Conservation (phyloP, 345 rosid species). For the Sisymbrium altissimum region DNA sequence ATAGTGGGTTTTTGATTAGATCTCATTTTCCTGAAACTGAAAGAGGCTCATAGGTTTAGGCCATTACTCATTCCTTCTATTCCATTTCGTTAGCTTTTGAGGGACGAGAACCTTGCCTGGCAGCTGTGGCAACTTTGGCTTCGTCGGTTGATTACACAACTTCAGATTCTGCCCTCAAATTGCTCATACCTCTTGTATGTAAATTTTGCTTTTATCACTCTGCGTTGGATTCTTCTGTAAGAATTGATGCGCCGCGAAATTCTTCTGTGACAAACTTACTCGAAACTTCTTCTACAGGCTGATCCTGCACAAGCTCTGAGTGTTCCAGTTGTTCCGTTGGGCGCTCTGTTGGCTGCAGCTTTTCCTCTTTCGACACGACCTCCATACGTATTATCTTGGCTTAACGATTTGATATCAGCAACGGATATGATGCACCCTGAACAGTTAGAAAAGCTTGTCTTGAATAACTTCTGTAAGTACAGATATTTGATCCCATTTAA, state of each 20-base stretch:
- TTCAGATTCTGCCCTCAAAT: conserved; percentile 76
- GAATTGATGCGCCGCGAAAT: background rate
- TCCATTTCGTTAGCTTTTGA: conserved; percentile 55
- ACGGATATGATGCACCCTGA: conserved; percentile 98
- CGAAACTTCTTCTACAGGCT: conserved; percentile 53
- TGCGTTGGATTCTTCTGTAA: conserved; percentile 7
- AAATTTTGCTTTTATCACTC: background rate
- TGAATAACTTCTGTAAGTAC: conserved; percentile 89
- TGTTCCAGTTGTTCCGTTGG: conserved; percentile 94
- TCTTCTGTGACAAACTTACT: conserved; percentile 17
- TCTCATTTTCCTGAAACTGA: conserved; percentile 4
- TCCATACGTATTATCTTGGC: conserved; percentile 86
- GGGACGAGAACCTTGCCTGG: conserved; percentile 65
- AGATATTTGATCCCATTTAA: background rate
- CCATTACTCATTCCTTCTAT: background rate
- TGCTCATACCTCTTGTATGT: conserved; percentile 90
- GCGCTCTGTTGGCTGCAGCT: conserved; percentile 76
- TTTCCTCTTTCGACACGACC: conserved; percentile 82
- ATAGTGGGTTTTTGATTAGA: background rate
- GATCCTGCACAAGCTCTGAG: conserved; percentile 95
- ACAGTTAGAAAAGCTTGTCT: conserved; percentile 76
- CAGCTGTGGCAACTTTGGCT: conserved; percentile 78
- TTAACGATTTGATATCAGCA: conserved; percentile 76
- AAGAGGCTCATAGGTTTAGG: background rate
- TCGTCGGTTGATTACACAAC: conserved; percentile 88